Percentiles rank a stretch among this genome's conserved stretches.
phyloP scores from a whole-genome alignment of 1,284 basidiomycete species.

The Ceratobasidium sp. region DNA sequence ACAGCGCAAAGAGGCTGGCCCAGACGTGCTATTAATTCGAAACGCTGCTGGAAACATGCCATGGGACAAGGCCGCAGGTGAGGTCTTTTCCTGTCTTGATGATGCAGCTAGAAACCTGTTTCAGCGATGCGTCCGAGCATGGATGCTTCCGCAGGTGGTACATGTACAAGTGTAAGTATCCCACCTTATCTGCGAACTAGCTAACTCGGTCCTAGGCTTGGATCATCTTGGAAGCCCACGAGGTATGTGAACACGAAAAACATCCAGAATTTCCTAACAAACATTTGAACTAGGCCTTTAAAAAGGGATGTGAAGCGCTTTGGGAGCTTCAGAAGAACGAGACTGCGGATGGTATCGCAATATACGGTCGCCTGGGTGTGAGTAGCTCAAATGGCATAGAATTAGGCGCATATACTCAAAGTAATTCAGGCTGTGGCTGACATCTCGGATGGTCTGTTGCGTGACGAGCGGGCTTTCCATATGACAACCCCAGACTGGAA shows the following conservation, averaged over 20 bases:
- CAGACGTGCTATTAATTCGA: slow-evolving; percentile 29
- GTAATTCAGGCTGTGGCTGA: slow-evolving; percentile 30
- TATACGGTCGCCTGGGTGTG: slow-evolving; percentile 35
- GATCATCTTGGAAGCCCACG: slow-evolving; percentile 50
- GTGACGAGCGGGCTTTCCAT: slow-evolving; percentile 39
- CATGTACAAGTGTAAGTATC: slow-evolving; percentile 24
- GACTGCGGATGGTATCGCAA: slow-evolving; percentile 22
- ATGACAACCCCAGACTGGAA: slow-evolving; percentile 34
- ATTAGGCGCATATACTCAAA: background rate
- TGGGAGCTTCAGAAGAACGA: slow-evolving; percentile 32
- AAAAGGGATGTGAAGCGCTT: slow-evolving; percentile 23
- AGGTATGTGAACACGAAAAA: slow-evolving; percentile 43
- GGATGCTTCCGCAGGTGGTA: slow-evolving; percentile 20
- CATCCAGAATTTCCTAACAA: background rate
- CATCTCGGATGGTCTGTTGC: slow-evolving; percentile 37
- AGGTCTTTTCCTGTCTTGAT: background rate
- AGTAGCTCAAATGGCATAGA: background rate
- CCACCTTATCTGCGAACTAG: background rate
- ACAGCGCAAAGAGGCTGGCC: slow-evolving; percentile 35
- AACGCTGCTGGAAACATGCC: slow-evolving; percentile 31
- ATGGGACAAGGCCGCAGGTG: slow-evolving; percentile 34
- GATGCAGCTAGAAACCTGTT: background rate
- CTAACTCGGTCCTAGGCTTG: slow-evolving; percentile 42
- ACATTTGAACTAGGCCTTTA: slow-evolving; percentile 18
- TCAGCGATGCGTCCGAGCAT: slow-evolving; percentile 30